A percentile compares a stretch with the other conserved stretches of the same genome.
Evolutionary conservation across 2,329 filamentous ascomycete species (phyloP).

Genomic region (Monosporascus sp.): DNA sequence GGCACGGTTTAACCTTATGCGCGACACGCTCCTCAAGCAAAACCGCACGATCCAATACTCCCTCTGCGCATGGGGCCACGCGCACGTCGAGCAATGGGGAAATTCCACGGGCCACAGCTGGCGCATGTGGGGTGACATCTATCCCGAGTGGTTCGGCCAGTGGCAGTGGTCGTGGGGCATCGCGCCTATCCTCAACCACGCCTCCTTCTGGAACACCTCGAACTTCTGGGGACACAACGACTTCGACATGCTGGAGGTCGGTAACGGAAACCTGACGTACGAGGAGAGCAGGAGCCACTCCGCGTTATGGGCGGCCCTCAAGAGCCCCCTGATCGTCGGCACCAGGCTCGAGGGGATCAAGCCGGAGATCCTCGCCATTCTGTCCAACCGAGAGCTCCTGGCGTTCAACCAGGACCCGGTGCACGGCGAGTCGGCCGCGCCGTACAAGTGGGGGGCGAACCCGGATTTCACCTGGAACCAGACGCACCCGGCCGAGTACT

Average conservation of each 20-base stretch:
- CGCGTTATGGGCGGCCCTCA: constrained; percentile 46
- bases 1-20: constrained; percentile 44
- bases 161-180: constrained; percentile 8
- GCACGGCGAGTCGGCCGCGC: constrained; percentile 36
- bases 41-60: constrained; percentile 44
- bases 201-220: constrained; percentile 37
- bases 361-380: constrained; percentile 31
- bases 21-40: constrained; percentile 42
- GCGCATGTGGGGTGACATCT: constrained; percentile 40
- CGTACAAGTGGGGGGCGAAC: constrained; percentile 45
- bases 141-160: too few relatives aligned
- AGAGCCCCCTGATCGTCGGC: constrained; percentile 45
- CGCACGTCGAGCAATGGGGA: constrained; percentile 45
- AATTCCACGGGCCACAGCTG: constrained; percentile 41
- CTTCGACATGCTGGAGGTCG: constrained; percentile 46
- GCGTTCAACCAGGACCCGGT: constrained; percentile 42
- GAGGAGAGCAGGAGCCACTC: constrained; percentile 46
- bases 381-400: constrained; percentile 36
- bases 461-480: constrained; percentile 44
- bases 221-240: constrained; percentile 48
- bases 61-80: constrained; percentile 50
- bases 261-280: constrained; percentile 40
- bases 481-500: constrained; percentile 44
- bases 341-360: constrained; percentile 33
- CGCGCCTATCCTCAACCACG: constrained; percentile 40